These are phyloP conservation scores for Myxozyma geophila DNA, from an alignment of 805 yeast genomes.

Conservation along the genomic window DNA sequence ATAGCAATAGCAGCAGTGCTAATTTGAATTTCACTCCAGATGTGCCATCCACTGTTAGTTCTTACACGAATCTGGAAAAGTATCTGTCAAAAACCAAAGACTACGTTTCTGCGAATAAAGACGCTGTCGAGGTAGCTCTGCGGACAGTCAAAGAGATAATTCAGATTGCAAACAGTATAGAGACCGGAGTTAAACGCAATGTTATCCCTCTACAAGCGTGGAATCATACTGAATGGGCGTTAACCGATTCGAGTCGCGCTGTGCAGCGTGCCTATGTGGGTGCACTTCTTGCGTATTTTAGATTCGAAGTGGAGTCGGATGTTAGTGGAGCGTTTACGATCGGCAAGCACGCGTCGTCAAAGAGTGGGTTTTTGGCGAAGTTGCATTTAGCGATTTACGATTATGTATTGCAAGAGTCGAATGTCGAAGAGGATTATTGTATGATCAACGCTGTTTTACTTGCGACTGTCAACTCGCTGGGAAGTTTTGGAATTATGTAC, in stretches of 20 bases:
- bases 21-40: conserved; percentile 1
- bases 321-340: background rate
- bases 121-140: conserved; percentile 21
- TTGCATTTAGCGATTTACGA: conserved; percentile 23
- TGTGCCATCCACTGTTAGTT: conserved; percentile 29
- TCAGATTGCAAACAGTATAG: conserved; percentile 26
- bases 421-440: conserved; percentile 37
- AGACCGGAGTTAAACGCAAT: conserved; percentile 32
- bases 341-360: conserved; percentile 4
- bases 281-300: conserved; percentile 25
- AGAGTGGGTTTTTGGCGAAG: conserved; percentile 20
- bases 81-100: conserved; percentile 9
- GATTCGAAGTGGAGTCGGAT: conserved; percentile 13
- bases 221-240: conserved; percentile 32
- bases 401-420: conserved; percentile 12
- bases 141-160: conserved; percentile 26
- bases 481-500: conserved; percentile 19
- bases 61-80: conserved; percentile 23
- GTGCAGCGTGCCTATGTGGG: conserved; percentile 26
- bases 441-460: conserved; percentile 22
- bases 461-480: conserved; percentile 19
- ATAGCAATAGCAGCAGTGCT: background rate
- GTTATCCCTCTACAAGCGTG: conserved; percentile 28
- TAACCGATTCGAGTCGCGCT: conserved; percentile 6
- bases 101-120: conserved; percentile 6